phyloP scores from a whole-genome alignment of 805 yeast species.

The Myxozyma mucilagina region DNA sequence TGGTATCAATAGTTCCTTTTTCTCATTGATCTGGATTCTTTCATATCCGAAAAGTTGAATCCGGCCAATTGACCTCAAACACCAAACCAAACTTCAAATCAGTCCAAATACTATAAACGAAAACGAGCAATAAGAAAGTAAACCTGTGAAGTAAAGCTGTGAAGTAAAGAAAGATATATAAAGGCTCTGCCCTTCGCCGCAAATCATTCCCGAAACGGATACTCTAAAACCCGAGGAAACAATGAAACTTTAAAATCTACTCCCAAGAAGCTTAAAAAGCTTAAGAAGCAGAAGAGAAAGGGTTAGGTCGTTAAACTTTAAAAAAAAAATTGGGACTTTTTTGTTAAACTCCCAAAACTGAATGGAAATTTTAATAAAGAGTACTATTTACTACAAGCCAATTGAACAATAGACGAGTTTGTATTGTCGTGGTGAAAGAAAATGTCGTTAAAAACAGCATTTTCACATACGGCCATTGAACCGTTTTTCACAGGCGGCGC shows the following conservation, averaged over 20 bases:
- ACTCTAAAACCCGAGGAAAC: not conserved
- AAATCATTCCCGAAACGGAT: not conserved
- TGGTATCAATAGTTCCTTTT: no score
- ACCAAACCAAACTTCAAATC: not conserved
- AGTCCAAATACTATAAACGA: not conserved
- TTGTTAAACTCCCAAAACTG: constrained; percentile 2
- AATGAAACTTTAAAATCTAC: not conserved
- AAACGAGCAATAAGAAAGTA: not conserved
- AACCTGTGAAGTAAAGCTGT: no score
- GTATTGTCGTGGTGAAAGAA: not conserved
- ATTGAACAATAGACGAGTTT: no score
- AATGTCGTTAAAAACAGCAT: constrained; percentile 43
- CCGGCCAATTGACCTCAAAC: not conserved
- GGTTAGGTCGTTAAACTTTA: constrained; percentile 4
- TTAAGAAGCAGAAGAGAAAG: not conserved
- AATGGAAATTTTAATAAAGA: not conserved
- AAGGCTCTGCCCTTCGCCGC: no score
- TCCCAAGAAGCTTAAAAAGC: not conserved
- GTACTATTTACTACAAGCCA: not conserved
- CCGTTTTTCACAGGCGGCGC: constrained; percentile 91
- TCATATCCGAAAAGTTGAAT: not conserved
- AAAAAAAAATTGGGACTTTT: not conserved
- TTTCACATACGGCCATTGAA: constrained; percentile 53
- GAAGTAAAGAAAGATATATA: no score
- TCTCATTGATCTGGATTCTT: not conserved